Base-by-base conservation (phyloP, 1,284 basidiomycete species). In the Cutaneotrichosporon sp. region DNA sequence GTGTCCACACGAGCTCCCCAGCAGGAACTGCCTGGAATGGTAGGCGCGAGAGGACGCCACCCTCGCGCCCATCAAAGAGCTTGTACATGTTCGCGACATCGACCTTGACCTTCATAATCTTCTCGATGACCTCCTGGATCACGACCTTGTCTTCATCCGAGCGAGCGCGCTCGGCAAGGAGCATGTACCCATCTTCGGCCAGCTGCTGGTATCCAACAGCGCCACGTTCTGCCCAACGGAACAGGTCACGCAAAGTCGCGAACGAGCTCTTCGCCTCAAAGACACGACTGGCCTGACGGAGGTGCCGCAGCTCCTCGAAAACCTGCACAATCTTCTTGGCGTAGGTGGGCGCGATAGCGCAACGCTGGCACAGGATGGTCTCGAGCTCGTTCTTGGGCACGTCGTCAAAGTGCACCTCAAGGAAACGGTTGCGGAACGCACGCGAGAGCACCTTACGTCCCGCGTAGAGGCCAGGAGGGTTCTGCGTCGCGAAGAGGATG, bases 261-360 rank as follows among this genome's bases (percentile, higher is more conserved):
- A 98, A 99, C 1, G 93, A 91, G 55, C 96, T 90, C 79, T 96
- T 98, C 73, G 93, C 96, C 81, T 99, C 97, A 76, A 99, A 99
- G 49, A 99, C 90, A 22, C 96, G 87, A 42, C 90, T 87, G 0
- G 89, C 87, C 79, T 98, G 94, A 26, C 97, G 86, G 31, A 93
- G 89, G 72, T 91, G 91, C 78, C 97, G 94, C 9, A 99, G 84
- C 78, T 99, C 96, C 61, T 86, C 88, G 76, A 99, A 99, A 21
- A 99, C 96, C 42, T 83, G 83, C 53, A 99, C 96, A 65, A 99
- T 97, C 67, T 88, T 87, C 71, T 89, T 88, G 5, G 91, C 92
- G 75, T 97, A 96, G 0, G 92, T 92, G 0, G 93, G 94, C 1
- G 95, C 91, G 65, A 97, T 97, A 50, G 85, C 87, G 76, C 92